Percentiles rank a stretch among this genome's conserved stretches.
phyloP scores from a whole-genome alignment of 768 basidiomycete genomes.

The Cantharellus cinnabarinus region DNA sequence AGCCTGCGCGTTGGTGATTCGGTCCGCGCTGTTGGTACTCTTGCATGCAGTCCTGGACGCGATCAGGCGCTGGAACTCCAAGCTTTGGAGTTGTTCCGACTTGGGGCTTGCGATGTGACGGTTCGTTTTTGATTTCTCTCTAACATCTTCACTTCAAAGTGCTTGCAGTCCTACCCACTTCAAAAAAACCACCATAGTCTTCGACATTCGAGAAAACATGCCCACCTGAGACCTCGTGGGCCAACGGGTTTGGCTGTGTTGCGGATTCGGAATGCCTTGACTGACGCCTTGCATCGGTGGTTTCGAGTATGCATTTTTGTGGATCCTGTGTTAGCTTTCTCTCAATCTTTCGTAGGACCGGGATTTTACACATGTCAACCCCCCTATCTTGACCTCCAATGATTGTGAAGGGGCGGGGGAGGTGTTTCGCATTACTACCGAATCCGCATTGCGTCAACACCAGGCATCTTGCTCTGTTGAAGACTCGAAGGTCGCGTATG shows the following conservation, averaged over 20 bases:
- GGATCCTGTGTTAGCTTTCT: constrained; percentile 1
- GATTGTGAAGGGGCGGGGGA: constrained; percentile 97
- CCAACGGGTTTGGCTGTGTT: constrained; percentile 51
- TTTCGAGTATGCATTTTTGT: constrained; percentile 37
- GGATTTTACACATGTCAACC: constrained; percentile 59
- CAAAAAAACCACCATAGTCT: constrained; percentile 69
- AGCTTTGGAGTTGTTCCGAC: constrained; percentile 26
- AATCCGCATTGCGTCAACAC: constrained; percentile 11
- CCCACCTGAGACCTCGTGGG: constrained; percentile 75
- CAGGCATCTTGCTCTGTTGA: constrained; percentile 1
- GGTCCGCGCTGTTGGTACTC: constrained; percentile 28
- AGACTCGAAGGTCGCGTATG: background rate
- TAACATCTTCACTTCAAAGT: background rate
- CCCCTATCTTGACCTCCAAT: constrained; percentile 73
- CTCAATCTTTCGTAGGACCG: constrained; percentile 29
- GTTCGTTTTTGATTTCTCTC: constrained; percentile 16
- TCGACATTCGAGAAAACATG: constrained; percentile 68
- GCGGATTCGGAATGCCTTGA: constrained; percentile 41
- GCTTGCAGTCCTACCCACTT: constrained; percentile 60
- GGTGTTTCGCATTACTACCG: constrained; percentile 47
- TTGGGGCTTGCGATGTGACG: constrained; percentile 40
- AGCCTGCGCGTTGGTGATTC: constrained; percentile 37
- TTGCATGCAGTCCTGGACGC: constrained; percentile 27
- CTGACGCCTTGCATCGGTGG: constrained; percentile 37
- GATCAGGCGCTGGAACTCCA: constrained; percentile 34